Base-by-base conservation (phyloP, 2,329 filamentous ascomycete species). In the Ophiostoma populinum region DNA sequence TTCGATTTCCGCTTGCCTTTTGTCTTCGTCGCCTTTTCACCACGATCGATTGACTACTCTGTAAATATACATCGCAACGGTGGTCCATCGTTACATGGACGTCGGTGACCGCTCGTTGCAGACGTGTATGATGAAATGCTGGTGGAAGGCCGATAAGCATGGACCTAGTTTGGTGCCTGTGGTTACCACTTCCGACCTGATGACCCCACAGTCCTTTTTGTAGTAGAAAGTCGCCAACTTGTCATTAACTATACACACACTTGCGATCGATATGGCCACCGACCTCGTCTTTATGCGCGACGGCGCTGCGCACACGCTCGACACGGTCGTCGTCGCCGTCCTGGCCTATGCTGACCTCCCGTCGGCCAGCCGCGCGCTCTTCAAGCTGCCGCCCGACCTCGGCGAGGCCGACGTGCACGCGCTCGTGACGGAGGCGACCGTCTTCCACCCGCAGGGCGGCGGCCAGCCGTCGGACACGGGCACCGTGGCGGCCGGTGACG, bases 361-460 rank as follows among this genome's bases (percentile, higher is more conserved):
- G 3, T 55, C 64, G 22, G 51, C 56, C 21, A 67, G 70, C 37
- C 62, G 56, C 34, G 48, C 54, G 6, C 62, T 80, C 8, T 74
- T 74, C 57, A 79, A 78, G 48, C 25, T 21, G 5, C 49, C 49
- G 7, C 58, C 65, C 5, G 50, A 61, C 2, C 61, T 15, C 11
- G 18, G 5, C 7, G 22, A 24, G 3, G 13, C 9, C 16, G 4
- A 11, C 9, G 31, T 22, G 3, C 24, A 17, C 4, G 9, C 20
- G 4, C 13, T 16, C 43, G 60, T 70, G 6, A 77, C 72, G 0
- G 57, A 67, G 2, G 54, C 66, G 31, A 82, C 78, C n/a, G 74
- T 82, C 41, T 83, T 83, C 53, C 74, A 83, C 42, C 70, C 75
- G 0, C 78, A 83, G 51, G 78, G 78, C 15, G 78, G 78, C 40